Evolutionary conservation across 768 basidiomycete species (phyloP).

Genomic region (Cytidiella melzeri): DNA sequence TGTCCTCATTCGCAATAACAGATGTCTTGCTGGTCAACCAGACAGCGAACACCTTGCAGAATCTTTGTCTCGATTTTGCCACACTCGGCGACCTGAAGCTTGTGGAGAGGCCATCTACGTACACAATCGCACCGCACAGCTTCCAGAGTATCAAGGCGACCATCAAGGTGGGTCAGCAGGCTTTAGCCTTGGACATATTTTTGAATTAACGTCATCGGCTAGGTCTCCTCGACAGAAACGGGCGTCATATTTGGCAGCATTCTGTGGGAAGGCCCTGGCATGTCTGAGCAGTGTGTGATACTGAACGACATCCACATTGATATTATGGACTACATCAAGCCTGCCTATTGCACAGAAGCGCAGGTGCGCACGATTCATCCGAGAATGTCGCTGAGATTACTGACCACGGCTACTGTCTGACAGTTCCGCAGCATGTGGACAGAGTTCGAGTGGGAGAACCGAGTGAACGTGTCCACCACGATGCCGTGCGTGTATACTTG

Average conservation of each 20-base stretch:
- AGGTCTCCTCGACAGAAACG: constrained; percentile 93
- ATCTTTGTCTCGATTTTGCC: constrained; percentile 94
- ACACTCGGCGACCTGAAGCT: constrained; percentile 96
- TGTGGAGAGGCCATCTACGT: constrained; percentile 90
- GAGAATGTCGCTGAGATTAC: neutral
- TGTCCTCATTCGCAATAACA: constrained; percentile 21
- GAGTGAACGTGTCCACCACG: constrained; percentile 85
- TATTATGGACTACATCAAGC: constrained; percentile 98
- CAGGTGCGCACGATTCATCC: constrained; percentile 49
- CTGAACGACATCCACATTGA: constrained; percentile 97
- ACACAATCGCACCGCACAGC: constrained; percentile 90
- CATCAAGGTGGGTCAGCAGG: constrained; percentile 62
- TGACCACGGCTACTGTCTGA: neutral
- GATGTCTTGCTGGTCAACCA: constrained; percentile 98
- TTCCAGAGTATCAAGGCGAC: constrained; percentile 99
- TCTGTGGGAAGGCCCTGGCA: constrained; percentile 87
- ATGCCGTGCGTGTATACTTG: constrained; percentile 56
- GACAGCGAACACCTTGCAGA: constrained; percentile 89
- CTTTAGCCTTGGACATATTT: too few relatives aligned
- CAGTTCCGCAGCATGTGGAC: constrained; percentile 99
- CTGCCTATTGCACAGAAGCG: constrained; percentile 91
- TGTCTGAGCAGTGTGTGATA: constrained; percentile 88
- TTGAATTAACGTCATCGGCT: neutral
- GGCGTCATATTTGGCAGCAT: constrained; percentile 98
- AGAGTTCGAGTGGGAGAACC: constrained; percentile 99